Conservation (phyloP, 1,284 basidiomycete genomes). For the Exobasidium cylindrosporum region DNA sequence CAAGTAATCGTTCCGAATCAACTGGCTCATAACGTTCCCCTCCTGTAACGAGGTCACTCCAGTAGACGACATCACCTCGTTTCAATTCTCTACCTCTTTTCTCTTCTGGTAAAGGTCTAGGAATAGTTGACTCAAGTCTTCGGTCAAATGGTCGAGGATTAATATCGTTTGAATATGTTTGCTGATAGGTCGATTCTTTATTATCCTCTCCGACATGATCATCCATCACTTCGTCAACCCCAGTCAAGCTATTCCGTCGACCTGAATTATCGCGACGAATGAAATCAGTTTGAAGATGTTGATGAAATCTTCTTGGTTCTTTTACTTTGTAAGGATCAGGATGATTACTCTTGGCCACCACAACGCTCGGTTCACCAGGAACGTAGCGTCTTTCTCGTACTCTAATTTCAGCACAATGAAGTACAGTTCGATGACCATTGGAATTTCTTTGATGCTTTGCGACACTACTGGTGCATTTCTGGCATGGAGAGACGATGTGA, state of each 20-base stretch:
- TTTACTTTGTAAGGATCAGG: not conserved
- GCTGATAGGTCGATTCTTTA: conserved; percentile 13
- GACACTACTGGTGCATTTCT: conserved; percentile 54
- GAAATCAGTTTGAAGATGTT: not conserved
- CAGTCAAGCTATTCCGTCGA: not conserved
- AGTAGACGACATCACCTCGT: conserved; percentile 69
- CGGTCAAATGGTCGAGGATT: not conserved
- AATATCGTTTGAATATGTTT: not conserved
- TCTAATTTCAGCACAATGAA: conserved; percentile 74
- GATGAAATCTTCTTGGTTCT: not conserved
- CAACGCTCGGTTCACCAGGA: conserved; percentile 67
- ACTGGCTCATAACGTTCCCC: conserved; percentile 62
- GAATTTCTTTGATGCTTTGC: conserved; percentile 60
- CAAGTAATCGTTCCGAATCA: conserved; percentile 39
- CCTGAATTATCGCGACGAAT: not conserved
- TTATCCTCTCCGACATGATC: conserved; percentile 29
- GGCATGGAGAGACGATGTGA: conserved; percentile 44
- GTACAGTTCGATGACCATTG: conserved; percentile 83
- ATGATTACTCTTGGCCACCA: conserved; percentile 12
- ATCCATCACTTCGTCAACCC: conserved; percentile 21
- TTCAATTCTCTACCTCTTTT: conserved; percentile 56
- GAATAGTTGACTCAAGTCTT: not conserved
- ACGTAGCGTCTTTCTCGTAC: conserved; percentile 71
- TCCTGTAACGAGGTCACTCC: conserved; percentile 70
- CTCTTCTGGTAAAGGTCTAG: not conserved